Evolutionary conservation across 2,329 filamentous ascomycete species (phyloP).

Genomic region (Xylariaceae sp.): DNA sequence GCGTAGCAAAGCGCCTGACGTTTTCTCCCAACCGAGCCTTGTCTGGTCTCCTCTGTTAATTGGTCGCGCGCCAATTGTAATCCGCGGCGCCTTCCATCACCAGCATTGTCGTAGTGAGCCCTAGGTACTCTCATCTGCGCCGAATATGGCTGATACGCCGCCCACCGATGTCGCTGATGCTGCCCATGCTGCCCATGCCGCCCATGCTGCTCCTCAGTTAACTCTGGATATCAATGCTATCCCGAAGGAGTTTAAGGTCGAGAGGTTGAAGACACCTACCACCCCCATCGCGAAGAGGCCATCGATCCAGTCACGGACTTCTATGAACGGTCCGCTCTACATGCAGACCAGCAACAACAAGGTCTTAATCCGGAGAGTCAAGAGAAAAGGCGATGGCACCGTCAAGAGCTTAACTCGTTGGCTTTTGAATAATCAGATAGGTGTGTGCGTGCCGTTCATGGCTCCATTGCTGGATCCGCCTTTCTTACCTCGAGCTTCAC

Average conservation of each 20-base stretch:
- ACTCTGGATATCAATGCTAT: constrained; percentile 22
- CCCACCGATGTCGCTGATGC: background rate
- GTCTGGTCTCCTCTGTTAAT: background rate
- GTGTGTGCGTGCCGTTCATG: constrained; percentile 52
- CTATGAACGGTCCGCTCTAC: constrained; percentile 64
- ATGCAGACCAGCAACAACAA: constrained; percentile 62
- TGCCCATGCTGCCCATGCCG: constrained; percentile 22
- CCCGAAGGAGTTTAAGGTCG: constrained; percentile 25
- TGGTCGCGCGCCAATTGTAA: constrained; percentile 6
- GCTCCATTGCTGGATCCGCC: background rate
- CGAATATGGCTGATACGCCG: constrained; percentile 26
- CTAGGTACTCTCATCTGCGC: background rate
- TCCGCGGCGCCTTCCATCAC: background rate
- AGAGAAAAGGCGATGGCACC: constrained; percentile 67
- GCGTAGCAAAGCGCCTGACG: background rate
- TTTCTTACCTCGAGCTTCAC: background rate
- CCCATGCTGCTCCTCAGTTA: constrained; percentile 26
- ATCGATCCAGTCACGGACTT: constrained; percentile 41
- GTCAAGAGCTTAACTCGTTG: constrained; percentile 68
- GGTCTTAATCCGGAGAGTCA: constrained; percentile 62
- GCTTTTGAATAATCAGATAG: constrained; percentile 81
- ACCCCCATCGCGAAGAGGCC: constrained; percentile 41
- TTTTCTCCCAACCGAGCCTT: background rate
- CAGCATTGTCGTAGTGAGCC: background rate
- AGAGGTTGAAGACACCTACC: constrained; percentile 40